Evolutionary conservation across 1,284 basidiomycete species (phyloP).

Genomic region (Cryptococcus wingfieldii): DNA sequence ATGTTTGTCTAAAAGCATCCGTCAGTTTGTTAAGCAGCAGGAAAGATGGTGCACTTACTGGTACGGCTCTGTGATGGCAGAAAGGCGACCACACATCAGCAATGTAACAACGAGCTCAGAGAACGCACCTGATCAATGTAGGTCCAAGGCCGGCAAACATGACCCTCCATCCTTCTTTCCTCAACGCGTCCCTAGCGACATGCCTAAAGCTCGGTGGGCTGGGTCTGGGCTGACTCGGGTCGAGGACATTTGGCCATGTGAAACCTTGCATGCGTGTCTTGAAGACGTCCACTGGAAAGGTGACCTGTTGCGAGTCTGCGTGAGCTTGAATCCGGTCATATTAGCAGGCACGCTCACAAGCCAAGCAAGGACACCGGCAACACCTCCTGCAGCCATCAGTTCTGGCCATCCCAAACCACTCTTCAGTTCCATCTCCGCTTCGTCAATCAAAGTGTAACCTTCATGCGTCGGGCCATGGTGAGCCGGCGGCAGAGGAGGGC

Average conservation of each 20-base stretch:
- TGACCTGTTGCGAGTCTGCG: slow-evolving; percentile 47
- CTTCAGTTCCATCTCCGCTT: slow-evolving; percentile 53
- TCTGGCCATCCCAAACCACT: slow-evolving; percentile 56
- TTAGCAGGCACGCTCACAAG: slow-evolving; percentile 29
- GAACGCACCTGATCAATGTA: slow-evolving; percentile 67
- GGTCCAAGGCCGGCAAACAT: slow-evolving; percentile 73
- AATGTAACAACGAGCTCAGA: too few species aligned
- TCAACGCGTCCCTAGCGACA: slow-evolving; percentile 56
- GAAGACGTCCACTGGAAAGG: slow-evolving; percentile 78
- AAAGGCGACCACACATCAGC: background rate
- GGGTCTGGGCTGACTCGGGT: background rate
- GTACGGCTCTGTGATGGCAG: slow-evolving; percentile 24
- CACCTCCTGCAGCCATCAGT: slow-evolving; percentile 68
- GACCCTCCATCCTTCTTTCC: slow-evolving; percentile 60
- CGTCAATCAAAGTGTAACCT: slow-evolving; percentile 50
- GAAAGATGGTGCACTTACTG: slow-evolving; percentile 19
- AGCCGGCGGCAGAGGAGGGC: slow-evolving; percentile 11
- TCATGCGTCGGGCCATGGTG: slow-evolving; percentile 18
- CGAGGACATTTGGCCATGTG: slow-evolving; percentile 11
- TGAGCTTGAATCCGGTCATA: background rate
- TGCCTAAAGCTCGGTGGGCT: slow-evolving; percentile 5
- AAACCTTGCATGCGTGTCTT: slow-evolving; percentile 74
- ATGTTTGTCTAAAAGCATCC: slow-evolving; percentile 40
- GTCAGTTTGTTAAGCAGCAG: background rate
- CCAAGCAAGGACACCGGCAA: slow-evolving; percentile 60